Evolutionary conservation across 1,139 yeast genomes (phyloP).

Genomic region (Nakaseomyces nivariensis): DNA sequence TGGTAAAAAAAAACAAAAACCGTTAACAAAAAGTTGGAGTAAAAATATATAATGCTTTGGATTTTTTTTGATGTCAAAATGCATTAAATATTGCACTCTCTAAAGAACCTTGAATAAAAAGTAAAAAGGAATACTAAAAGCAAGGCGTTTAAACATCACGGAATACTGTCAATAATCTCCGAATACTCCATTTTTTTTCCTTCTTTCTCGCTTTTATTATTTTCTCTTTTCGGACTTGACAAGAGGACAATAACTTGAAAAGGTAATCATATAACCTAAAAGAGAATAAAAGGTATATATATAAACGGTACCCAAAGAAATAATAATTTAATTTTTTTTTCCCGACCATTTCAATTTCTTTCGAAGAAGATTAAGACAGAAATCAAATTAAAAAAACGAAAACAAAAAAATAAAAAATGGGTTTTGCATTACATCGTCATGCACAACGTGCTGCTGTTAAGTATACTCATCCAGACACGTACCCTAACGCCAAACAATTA

Average conservation of each 20-base stretch:
- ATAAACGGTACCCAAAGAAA: too few species aligned
- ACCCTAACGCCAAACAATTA: neutral
- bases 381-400: neutral
- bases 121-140: too few species aligned
- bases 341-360: neutral
- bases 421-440: neutral
- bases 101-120: too few species aligned
- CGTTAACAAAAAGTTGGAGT: neutral
- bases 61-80: too few species aligned
- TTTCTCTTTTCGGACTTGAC: neutral
- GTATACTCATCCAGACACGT: slow-evolving; percentile 3
- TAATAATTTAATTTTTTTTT: neutral
- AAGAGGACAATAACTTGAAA: too few species aligned
- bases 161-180: neutral
- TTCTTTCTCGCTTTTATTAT: neutral
- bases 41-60: neutral
- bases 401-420: neutral
- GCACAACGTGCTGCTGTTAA: slow-evolving; percentile 6
- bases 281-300: neutral
- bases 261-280: too few species aligned
- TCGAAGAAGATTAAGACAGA: neutral
- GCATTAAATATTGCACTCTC: too few species aligned
- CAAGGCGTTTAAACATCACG: too few species aligned
- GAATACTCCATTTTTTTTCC: neutral
- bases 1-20: too few species aligned